Conservation (phyloP, 441 rosid genomes). For the Bruguiera hainesii region DNA sequence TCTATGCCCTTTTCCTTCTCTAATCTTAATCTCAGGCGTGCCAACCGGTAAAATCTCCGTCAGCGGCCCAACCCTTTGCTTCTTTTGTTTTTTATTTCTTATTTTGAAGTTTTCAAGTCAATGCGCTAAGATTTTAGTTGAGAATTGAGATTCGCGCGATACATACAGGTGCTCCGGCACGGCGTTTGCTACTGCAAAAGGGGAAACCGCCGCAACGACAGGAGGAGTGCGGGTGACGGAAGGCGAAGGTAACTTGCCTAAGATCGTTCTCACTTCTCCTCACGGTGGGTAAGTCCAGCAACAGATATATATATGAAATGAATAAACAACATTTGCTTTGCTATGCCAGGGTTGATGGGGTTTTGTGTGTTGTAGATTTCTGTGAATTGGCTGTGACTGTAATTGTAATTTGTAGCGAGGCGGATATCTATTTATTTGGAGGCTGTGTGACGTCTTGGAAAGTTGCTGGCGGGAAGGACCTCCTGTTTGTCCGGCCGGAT, state of each 20-base stretch:
- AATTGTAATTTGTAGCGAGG: slow-evolving; percentile 51
- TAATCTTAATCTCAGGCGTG: slow-evolving; percentile 40
- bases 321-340: not conserved
- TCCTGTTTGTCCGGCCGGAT: slow-evolving; percentile 92
- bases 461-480: slow-evolving; percentile 65
- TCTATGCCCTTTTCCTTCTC: slow-evolving; percentile 46
- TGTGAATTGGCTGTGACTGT: not conserved
- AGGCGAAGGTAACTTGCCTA: slow-evolving; percentile 88
- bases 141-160: slow-evolving; percentile 6
- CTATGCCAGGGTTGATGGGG: not conserved
- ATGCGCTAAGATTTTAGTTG: too few species aligned
- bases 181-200: slow-evolving; percentile 49
- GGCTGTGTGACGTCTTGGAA: slow-evolving; percentile 96
- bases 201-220: slow-evolving; percentile 18
- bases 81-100: not conserved
- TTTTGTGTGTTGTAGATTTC: not conserved
- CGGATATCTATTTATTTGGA: slow-evolving; percentile 85
- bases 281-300: slow-evolving; percentile 49
- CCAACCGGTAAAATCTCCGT: slow-evolving; percentile 40
- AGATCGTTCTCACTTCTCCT: slow-evolving; percentile 74
- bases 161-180: slow-evolving; percentile 43
- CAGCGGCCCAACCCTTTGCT: not conserved
- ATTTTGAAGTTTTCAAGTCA: too few species aligned
- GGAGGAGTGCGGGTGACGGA: slow-evolving; percentile 66
- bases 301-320: not conserved